Percentiles rank a stretch among this genome's conserved stretches.
phyloP scores from a whole-genome alignment of 2,329 filamentous ascomycete species.

The Lachnellula cervina region DNA sequence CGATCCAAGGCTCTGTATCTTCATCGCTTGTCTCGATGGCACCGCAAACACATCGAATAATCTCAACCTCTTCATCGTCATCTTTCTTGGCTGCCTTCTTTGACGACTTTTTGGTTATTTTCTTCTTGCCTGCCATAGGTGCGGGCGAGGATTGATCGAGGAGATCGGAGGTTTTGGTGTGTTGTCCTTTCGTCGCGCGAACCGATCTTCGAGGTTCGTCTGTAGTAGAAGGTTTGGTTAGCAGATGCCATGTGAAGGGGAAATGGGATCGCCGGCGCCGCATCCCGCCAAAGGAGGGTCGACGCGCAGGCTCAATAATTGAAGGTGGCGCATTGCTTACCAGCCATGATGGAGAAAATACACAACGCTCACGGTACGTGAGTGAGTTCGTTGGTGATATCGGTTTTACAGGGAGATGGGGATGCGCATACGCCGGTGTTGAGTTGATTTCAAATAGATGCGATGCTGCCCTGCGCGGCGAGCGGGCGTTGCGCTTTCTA shows the following conservation, averaged over 20 bases:
- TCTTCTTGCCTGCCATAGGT: conserved; percentile 49
- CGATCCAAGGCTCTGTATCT: conserved; percentile 87
- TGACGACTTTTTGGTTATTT: conserved; percentile 42
- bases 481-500: conserved; percentile 15
- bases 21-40: conserved; percentile 81
- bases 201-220: conserved; percentile 90
- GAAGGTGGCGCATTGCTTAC: conserved; percentile 44
- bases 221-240: conserved; percentile 31
- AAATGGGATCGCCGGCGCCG: not conserved
- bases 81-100: conserved; percentile 47
- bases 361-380: conserved; percentile 22
- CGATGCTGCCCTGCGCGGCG: conserved; percentile 19
- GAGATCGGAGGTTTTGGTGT: conserved; percentile 80
- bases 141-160: conserved; percentile 47
- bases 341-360: conserved; percentile 43
- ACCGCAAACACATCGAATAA: conserved; percentile 92
- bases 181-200: conserved; percentile 93
- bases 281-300: not conserved
- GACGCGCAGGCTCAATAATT: conserved; percentile 36
- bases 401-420: conserved; percentile 25
- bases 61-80: conserved; percentile 49
- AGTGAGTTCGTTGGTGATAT: conserved; percentile 4
- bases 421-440: conserved; percentile 4
- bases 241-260: conserved; percentile 5
- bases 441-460: conserved; percentile 23